Conservation (phyloP, 768 basidiomycete species). For the Pleurotus sapidus region DNA sequence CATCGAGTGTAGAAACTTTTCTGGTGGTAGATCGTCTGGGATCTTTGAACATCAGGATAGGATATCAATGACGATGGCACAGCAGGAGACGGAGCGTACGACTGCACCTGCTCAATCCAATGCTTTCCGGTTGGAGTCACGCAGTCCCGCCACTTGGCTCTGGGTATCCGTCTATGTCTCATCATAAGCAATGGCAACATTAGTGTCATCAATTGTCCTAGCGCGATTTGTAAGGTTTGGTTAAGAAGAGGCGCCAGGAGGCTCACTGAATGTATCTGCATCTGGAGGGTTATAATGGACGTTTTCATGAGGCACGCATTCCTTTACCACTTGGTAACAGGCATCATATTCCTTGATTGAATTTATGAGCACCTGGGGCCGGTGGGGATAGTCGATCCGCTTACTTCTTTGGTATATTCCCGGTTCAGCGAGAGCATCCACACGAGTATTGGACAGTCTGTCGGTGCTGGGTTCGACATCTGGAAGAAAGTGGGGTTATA, state of each 20-base stretch:
- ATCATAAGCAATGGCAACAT: conserved; percentile 84
- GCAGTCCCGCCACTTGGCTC: conserved; percentile 70
- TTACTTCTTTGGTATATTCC: conserved; percentile 64
- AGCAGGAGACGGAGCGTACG: too few relatives aligned
- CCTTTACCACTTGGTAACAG: conserved; percentile 56
- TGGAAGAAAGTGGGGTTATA: neutral
- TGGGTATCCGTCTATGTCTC: conserved; percentile 77
- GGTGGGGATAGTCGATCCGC: conserved; percentile 14
- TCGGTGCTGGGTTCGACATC: neutral
- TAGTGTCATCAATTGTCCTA: conserved; percentile 69
- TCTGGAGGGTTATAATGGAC: conserved; percentile 53
- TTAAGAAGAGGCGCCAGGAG: neutral
- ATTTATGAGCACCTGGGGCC: conserved; percentile 9
- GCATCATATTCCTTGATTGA: conserved; percentile 66
- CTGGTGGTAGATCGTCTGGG: conserved; percentile 59
- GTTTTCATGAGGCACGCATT: conserved; percentile 57
- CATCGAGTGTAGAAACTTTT: conserved; percentile 66
- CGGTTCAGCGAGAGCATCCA: conserved; percentile 82
- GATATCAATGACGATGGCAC: too few relatives aligned
- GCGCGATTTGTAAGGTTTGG: neutral
- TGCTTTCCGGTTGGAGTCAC: conserved; percentile 63
- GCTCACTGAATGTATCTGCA: conserved; percentile 66
- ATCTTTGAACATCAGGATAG: conserved; percentile 28
- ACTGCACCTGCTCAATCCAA: conserved; percentile 74
- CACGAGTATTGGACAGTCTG: conserved; percentile 66